Evolutionary conservation across 176 grass and related monocot species (phyloP), one percentile per base, ranked within the genome.

Genomic region (Dactylis glomerata): DNA sequence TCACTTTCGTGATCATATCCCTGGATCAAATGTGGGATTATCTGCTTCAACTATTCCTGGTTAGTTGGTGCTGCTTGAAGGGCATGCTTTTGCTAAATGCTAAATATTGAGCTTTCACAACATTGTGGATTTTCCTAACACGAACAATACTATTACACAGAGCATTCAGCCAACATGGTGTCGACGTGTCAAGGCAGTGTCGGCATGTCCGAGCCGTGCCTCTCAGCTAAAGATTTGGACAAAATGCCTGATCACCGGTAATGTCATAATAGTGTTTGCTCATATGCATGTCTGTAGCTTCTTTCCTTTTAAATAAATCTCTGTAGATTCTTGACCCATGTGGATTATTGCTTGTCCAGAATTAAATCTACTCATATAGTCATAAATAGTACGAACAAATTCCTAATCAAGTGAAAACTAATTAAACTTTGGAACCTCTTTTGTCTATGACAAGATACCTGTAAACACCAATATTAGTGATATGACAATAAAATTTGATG

Each of bases 1-100:
- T 91, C 92, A 97, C 81, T 97, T 97, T 76, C 47, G 78, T 26
- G 92, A 97, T 87, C 88, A 94, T 42, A 76, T 83, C 28, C 88
- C 83, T 8, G 80, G 73, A 20, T 86, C 88, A 77, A 91, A 88
- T 73, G 92, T 79, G 58, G 85, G 70, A 27, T 64, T 78, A 32
- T 90, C 89, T 57, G 72, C 89, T 45, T 86, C 74, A 41, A 79
- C 76, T 52, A 62, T 87, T 86, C 87, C 92, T 33, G 89, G 95
- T 97, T 86, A 88, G 92, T 92, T 73, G 23, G 4, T 62, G 23
- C 33, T 58, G 36, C 61, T 78, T 73, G 40, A 46, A 22, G 57
- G 10, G 32, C 26, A n/a, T 42, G 56, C 5, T 72, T 72, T 19
- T 34, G 22, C 20, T 5, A 61, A 59, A 61, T 17, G 0, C 34